Base-by-base conservation (phyloP, 2,329 filamentous ascomycete genomes). In the Davidsoniella neocaledoniae region DNA sequence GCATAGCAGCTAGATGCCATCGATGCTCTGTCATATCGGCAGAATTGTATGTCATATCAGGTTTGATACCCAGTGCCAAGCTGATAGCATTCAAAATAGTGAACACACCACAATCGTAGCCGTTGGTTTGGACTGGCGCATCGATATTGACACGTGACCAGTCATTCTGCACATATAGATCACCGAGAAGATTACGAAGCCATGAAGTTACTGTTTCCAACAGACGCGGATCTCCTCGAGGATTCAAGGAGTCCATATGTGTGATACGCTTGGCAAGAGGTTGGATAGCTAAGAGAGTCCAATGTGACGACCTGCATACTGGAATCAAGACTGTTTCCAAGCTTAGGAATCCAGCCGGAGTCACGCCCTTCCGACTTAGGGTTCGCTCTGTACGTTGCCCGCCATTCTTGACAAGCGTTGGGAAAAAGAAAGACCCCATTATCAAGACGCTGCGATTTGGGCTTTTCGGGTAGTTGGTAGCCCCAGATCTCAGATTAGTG, bases 101-200 rank as follows among this genome's bases (percentile, higher is more conserved):
- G 60, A 86, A 85, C 3, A 86, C 75, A n/a, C 84, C 84, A 56
- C 84, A 88, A 60, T 88, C 84, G 58, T 73, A 77, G 1, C 72
- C 72, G 58, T 88, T 88, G 23, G 64, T 68, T 61, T 88, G 83
- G 2, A 55, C 57, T 0, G 75, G 71, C 36, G 73, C 74, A 14
- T 63, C 61, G 42, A 71, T 67, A n/a, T 63, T 60, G 6, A 73
- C 64, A 1, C 68, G 64, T 21, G 61, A 66, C 83, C 83, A 88
- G 39, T 83, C 78, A 1, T 64, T 63, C 12, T 66, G 65, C 2
- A 69, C 59, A 57, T 73, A 86, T 5, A 64, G 62, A 2, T 72
- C 64, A 14, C 67, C 68, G 5, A 86, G 65, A 47, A 81, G 70
- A 36, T 70, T 65, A 54, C 68, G 60, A 5, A 86, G 63, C 73